Percentiles rank a stretch among this genome's conserved stretches.
These are phyloP conservation scores for Cardamine chenopodiifolia DNA, from an alignment of 345 rosid species.

Conservation along the genomic window DNA sequence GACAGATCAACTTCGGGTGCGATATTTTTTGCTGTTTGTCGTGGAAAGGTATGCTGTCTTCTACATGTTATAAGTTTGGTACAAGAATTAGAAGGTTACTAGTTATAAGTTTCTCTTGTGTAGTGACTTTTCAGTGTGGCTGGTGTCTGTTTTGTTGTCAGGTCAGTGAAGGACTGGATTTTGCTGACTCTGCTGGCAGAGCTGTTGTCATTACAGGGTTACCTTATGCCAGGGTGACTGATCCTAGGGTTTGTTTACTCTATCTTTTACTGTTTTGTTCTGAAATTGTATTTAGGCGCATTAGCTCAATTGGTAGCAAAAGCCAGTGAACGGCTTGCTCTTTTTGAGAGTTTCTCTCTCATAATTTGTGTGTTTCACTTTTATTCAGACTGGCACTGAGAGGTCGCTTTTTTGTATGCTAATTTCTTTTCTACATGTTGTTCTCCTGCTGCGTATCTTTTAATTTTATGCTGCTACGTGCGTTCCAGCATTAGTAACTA, in stretches of 20 bases:
- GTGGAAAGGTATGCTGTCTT: conserved; percentile 79
- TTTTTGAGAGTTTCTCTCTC: conserved; percentile 17
- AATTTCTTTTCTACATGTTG: conserved; percentile 11
- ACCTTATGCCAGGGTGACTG: conserved; percentile 78
- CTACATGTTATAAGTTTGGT: conserved; percentile 15
- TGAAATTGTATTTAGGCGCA: conserved; percentile 13
- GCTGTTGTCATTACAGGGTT: conserved; percentile 91
- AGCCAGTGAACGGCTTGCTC: conserved; percentile 11
- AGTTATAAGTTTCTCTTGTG: conserved; percentile 8
- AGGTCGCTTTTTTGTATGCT: conserved; percentile 9
- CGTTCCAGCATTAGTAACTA: conserved; percentile 2
- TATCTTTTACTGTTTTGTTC: conserved; percentile 16
- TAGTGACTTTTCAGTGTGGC: conserved; percentile 19
- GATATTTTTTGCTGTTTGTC: conserved; percentile 94
- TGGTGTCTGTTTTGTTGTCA: conserved; percentile 46
- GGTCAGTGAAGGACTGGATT: conserved; percentile 99
- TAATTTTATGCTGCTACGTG: conserved; percentile 4
- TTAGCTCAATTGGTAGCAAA: conserved; percentile 21
- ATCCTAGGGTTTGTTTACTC: conserved; percentile 76
- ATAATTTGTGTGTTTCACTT: conserved; percentile 1
- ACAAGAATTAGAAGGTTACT: conserved; percentile 6
- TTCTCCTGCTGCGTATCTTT: conserved; percentile 10
- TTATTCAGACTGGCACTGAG: conserved; percentile 24
- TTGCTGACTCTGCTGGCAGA: conserved; percentile 96
- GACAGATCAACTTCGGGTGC: conserved; percentile 79